Base-by-base conservation (phyloP, 768 basidiomycete species). In the Suillus hirtellus region DNA sequence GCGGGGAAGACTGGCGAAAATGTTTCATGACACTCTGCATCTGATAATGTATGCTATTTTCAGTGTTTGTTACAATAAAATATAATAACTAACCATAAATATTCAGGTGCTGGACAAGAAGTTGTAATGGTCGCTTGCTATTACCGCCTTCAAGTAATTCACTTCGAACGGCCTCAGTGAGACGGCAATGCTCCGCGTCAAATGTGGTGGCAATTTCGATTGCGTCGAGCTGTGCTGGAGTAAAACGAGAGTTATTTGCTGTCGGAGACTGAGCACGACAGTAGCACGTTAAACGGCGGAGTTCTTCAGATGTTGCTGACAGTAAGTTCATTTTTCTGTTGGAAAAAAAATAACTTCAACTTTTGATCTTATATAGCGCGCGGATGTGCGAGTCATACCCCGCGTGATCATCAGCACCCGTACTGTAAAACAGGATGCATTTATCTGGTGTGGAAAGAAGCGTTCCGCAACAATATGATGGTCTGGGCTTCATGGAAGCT, bases 51-150 rank as follows among this genome's bases (percentile, higher is more conserved):
- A 58, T 11, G 56, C 24, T 19, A 8, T 12, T 7, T 56, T 58
- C 17, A 58, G 11, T 42, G 6, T 19, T 19, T 58, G 17, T 12
- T 42, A 11, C 15, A 15, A 58, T 40, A 19, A 52, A 2, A 43
- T 31, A 55, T 19, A 19, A 37, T 27, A 8, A 69, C 68, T 19
- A 61, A 81, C 83, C 77, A 58, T 83, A 82, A 2, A 82, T 76
- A 44, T 82, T 80, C 55, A 83, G 24, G 38, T 42, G 8, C 17
- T 42, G 24, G 24, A 43, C 38, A 37, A 58, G 24, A 19, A 69
- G 63, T 83, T 83, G 68, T 80, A 80, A 8, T 80, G 64, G 64
- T 82, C 79, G 60, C 8, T 66, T 53, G 24, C 69, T 63, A n/a
- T 65, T 60, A 2, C 68, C 64, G 15, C 73, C 70, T n/a, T 71